Conservation (phyloP, 371 early-diverging fungal species). For the Rhizopus sp. region DNA sequence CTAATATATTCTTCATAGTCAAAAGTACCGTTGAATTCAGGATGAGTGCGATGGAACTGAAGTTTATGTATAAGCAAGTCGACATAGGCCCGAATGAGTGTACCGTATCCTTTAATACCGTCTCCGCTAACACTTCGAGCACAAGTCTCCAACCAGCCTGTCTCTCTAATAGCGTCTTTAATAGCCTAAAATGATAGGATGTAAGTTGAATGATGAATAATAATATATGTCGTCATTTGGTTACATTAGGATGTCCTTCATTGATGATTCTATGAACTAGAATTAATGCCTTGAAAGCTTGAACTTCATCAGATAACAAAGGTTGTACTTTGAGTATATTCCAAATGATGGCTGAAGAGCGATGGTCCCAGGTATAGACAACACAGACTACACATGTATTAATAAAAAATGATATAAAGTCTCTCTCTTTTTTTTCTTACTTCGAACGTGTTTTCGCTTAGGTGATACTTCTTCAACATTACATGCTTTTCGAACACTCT, state of each 20-base stretch:
- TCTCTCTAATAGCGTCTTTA: conserved; percentile 76
- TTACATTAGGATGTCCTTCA: conserved; percentile 86
- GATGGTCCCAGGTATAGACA: conserved; percentile 95
- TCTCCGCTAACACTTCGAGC: conserved; percentile 66
- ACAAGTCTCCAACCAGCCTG: conserved; percentile 67
- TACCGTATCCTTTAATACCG: conserved; percentile 78
- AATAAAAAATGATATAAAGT: background rate
- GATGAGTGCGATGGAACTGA: conserved; percentile 88
- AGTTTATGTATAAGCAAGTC: conserved; percentile 89
- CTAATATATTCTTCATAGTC: conserved; percentile 97
- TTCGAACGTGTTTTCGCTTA: conserved; percentile 96
- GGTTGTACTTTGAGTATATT: conserved; percentile 84
- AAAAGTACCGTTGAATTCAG: conserved; percentile 93
- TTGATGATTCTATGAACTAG: conserved; percentile 94
- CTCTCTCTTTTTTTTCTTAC: conserved; percentile 39
- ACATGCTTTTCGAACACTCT: conserved; percentile 91
- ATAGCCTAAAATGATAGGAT: conserved; percentile 51
- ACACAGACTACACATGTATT: conserved; percentile 63
- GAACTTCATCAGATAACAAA: conserved; percentile 87
- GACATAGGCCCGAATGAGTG: conserved; percentile 89
- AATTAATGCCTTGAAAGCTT: conserved; percentile 95
- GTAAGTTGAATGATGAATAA: background rate
- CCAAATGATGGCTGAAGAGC: conserved; percentile 88
- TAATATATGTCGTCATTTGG: conserved; percentile 5
- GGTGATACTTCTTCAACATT: conserved; percentile 91